These are phyloP conservation scores for Chaetomium sp. DNA, from an alignment of 2,329 filamentous ascomycete genomes.

Conservation along the genomic window DNA sequence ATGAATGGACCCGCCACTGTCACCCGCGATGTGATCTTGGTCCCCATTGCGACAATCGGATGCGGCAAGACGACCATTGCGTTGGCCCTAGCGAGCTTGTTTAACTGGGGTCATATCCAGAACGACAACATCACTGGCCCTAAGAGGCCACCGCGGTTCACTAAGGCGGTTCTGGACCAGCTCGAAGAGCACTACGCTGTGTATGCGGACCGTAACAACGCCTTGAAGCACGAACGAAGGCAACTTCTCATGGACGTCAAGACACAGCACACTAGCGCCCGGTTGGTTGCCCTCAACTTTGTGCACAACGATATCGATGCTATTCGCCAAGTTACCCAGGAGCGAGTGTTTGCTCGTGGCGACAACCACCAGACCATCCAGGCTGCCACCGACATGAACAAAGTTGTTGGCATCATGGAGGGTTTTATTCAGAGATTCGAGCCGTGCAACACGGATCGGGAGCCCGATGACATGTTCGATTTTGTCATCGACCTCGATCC, in stretches of 20 bases:
- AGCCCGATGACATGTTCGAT: constrained; percentile 80
- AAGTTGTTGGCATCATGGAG: constrained; percentile 89
- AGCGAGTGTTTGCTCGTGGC: constrained; percentile 75
- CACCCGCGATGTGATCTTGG: constrained; percentile 66
- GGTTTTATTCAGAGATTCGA: constrained; percentile 86
- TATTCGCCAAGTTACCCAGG: constrained; percentile 68
- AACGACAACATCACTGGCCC: constrained; percentile 89
- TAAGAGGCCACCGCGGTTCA: constrained; percentile 71
- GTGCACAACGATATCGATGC: constrained; percentile 70
- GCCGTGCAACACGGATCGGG: constrained; percentile 55
- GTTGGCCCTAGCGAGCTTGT: constrained; percentile 72
- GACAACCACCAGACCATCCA: constrained; percentile 99
- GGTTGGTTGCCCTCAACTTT: constrained; percentile 81
- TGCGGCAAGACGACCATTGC: constrained; percentile 96
- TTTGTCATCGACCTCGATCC: constrained; percentile 79
- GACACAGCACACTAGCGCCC: constrained; percentile 53
- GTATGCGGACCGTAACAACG: constrained; percentile 91
- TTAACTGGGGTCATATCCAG: constrained; percentile 87
- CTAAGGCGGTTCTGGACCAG: constrained; percentile 58
- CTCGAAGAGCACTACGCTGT: constrained; percentile 64
- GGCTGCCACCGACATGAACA: constrained; percentile 63
- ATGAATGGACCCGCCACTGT: constrained; percentile 51
- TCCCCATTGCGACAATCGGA: constrained; percentile 86
- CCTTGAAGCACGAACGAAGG: constrained; percentile 76
- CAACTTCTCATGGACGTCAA: constrained; percentile 79